phyloP scores from a whole-genome alignment of 2,329 filamentous ascomycete species.

The Davidsoniella australis region DNA sequence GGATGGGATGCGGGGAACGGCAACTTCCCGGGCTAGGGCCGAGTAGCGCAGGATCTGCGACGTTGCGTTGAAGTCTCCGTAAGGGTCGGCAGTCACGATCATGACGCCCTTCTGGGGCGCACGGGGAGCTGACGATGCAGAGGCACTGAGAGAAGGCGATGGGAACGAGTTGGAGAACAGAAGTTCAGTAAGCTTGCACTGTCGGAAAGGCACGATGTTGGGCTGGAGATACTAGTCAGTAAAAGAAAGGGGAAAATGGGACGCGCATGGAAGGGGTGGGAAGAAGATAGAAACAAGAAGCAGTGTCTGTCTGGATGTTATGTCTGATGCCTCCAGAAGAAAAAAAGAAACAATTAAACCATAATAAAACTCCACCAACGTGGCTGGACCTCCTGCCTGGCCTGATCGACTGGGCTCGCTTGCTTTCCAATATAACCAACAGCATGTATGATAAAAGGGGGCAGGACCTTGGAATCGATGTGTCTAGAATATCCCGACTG shows the following conservation, averaged over 20 bases:
- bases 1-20: slow-evolving; percentile 74
- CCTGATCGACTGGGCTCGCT: not conserved
- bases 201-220: slow-evolving; percentile 59
- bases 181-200: slow-evolving; percentile 72
- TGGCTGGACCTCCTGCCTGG: not conserved
- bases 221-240: slow-evolving; percentile 27
- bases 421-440: too few relatives aligned
- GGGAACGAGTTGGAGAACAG: slow-evolving; percentile 80
- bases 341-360: not conserved
- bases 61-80: slow-evolving; percentile 91
- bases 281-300: too few relatives aligned
- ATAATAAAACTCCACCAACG: not conserved
- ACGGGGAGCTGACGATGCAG: slow-evolving; percentile 28
- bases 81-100: slow-evolving; percentile 87
- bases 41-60: slow-evolving; percentile 92
- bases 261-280: not conserved
- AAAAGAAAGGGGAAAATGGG: not conserved
- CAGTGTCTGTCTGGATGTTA: too few relatives aligned
- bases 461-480: too few relatives aligned
- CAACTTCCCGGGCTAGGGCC: slow-evolving; percentile 80
- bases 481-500: too few relatives aligned
- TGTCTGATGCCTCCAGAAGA: not conserved
- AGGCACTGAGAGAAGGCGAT: slow-evolving; percentile 32
- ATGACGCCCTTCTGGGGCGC: slow-evolving; percentile 80
- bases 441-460: too few relatives aligned